Conservation (phyloP, 208 protist species). For the Tritrichomonas foetus region DNA sequence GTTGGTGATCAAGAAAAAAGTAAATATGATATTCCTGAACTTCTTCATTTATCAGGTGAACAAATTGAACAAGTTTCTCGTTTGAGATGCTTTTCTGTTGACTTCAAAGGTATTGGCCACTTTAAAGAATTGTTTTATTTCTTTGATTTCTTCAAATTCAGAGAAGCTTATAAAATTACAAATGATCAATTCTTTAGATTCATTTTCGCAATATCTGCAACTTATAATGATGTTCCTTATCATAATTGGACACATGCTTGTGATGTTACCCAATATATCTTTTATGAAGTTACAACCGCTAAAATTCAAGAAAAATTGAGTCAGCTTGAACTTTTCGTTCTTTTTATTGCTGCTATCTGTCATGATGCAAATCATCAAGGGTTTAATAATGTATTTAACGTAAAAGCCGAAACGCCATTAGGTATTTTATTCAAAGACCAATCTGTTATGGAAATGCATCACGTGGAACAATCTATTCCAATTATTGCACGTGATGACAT, state of each 20-base stretch:
- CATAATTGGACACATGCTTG: slow-evolving; percentile 67
- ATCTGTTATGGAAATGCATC: slow-evolving; percentile 63
- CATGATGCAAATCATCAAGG: slow-evolving; percentile 93
- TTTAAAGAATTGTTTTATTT: background rate
- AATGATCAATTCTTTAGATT: slow-evolving; percentile 34
- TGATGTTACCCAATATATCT: slow-evolving; percentile 64
- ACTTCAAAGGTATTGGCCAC: background rate
- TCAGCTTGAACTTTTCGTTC: slow-evolving; percentile 70
- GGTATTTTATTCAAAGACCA: slow-evolving; percentile 68
- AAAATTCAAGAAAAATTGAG: slow-evolving; percentile 63
- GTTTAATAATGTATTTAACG: slow-evolving; percentile 88
- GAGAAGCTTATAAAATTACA: slow-evolving; percentile 42
- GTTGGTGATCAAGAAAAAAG: background rate
- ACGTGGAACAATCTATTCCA: slow-evolving; percentile 50
- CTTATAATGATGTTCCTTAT: slow-evolving; percentile 60
- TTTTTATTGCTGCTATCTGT: slow-evolving; percentile 75
- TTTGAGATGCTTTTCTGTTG: background rate
- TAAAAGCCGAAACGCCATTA: slow-evolving; percentile 73
- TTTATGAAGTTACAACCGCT: slow-evolving; percentile 48
- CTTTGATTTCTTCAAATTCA: slow-evolving; percentile 26
- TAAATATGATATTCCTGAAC: background rate
- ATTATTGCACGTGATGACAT: slow-evolving; percentile 42
- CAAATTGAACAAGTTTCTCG: background rate
- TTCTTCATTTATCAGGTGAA: background rate
- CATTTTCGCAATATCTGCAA: background rate